These are phyloP conservation scores for Chaetoceros muelleri DNA, from an alignment of 108 stramenopile species.

Conservation along the genomic window DNA sequence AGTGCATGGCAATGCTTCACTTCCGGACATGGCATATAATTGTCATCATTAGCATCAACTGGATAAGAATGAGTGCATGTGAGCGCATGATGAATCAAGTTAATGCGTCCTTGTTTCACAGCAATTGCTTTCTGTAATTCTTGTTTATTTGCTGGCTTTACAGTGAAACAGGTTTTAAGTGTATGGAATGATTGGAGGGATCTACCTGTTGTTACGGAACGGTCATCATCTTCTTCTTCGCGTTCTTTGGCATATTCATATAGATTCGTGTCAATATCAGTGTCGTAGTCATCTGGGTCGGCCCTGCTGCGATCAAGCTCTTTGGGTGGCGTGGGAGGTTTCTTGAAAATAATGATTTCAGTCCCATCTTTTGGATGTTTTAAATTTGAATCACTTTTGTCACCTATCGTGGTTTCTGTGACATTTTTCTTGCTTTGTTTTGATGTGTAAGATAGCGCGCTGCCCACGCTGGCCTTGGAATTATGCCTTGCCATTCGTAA, in stretches of 20 bases:
- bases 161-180: neutral
- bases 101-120: neutral
- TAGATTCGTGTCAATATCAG: neutral
- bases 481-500: too few species aligned
- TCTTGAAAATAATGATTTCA: too few species aligned
- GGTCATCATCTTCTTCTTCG: neutral
- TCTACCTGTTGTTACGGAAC: neutral
- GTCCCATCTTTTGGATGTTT: too few species aligned
- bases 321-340: too few species aligned
- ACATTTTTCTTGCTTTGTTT: too few species aligned
- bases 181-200: neutral
- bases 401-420: too few species aligned
- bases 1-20: neutral
- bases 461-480: too few species aligned
- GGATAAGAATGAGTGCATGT: neutral
- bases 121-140: neutral
- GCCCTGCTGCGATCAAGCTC: too few species aligned
- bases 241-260: neutral
- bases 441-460: too few species aligned
- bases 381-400: too few species aligned
- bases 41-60: neutral
- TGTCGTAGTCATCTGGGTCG: neutral
- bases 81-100: neutral
- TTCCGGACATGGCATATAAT: neutral
- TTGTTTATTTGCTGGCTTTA: neutral